Percentiles rank a stretch among this genome's conserved stretches.
phyloP scores from a whole-genome alignment of 768 basidiomycete species.

The Serendipita sp. region DNA sequence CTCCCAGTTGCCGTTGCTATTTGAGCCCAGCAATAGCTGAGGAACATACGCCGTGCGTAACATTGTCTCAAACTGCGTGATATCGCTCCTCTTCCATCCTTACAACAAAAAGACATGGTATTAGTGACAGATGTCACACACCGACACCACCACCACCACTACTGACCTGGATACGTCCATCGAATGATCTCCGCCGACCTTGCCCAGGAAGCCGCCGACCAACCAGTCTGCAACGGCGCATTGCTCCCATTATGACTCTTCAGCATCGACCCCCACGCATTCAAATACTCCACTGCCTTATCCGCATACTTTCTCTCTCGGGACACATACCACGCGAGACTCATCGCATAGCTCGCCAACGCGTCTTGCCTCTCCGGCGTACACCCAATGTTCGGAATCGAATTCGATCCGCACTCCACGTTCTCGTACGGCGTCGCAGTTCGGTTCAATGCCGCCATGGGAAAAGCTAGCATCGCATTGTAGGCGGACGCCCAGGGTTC shows the following conservation, averaged over 20 bases:
- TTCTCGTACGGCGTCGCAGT: not conserved
- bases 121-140: not conserved
- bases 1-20: conserved; percentile 9
- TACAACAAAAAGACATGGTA: not conserved
- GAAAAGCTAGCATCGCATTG: not conserved
- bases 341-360: not conserved
- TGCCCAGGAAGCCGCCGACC: not conserved
- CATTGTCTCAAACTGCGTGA: conserved; percentile 2
- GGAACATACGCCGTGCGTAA: conserved; percentile 4
- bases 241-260: conserved; percentile 2
- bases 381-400: conserved; percentile 6
- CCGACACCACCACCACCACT: too few relatives aligned
- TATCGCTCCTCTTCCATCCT: not conserved
- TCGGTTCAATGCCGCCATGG: not conserved
- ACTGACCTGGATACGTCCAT: not conserved
- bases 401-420: conserved; percentile 7
- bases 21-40: not conserved
- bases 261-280: not conserved
- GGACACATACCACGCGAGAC: not conserved
- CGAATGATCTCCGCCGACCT: conserved; percentile 7
- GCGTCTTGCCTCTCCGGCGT: conserved; percentile 1
- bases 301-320: not conserved
- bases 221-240: conserved; percentile 8
- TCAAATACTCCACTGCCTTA: conserved; percentile 2
- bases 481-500: not conserved